A percentile compares a stretch with the other conserved stretches of the same genome.
These are phyloP conservation scores for Vigna nakashimae DNA, from an alignment of 306 rosid genomes.

Conservation along the genomic window DNA sequence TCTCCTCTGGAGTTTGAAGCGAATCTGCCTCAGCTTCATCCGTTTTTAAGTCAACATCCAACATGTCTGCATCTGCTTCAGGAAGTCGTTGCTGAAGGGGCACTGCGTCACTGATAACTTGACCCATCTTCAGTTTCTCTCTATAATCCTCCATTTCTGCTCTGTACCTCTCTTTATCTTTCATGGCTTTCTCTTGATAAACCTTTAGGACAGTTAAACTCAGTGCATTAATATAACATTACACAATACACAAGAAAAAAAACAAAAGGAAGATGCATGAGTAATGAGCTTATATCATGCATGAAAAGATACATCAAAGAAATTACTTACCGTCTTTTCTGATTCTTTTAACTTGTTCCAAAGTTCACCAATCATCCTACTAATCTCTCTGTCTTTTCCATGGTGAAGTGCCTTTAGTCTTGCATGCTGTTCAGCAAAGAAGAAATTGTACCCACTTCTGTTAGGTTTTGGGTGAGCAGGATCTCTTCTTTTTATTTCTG, in stretches of 20 bases:
- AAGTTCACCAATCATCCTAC: conserved; percentile 90
- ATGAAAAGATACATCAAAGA: not conserved
- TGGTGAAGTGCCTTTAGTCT: conserved; percentile 79
- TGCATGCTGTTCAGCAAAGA: conserved; percentile 95
- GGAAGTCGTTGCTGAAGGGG: conserved; percentile 82
- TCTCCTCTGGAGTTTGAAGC: conserved; percentile 56
- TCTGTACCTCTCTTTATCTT: conserved; percentile 85
- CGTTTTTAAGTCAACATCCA: conserved; percentile 52
- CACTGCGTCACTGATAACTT: conserved; percentile 69
- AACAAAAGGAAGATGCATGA: not conserved
- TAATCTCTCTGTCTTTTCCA: conserved; percentile 85
- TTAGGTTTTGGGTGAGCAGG: conserved; percentile 95
- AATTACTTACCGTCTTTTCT: conserved; percentile 66
- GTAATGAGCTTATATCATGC: too few species aligned
- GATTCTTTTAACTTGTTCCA: conserved; percentile 81
- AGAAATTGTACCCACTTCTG: conserved; percentile 94
- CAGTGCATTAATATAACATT: conserved; percentile 1
- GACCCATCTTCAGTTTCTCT: conserved; percentile 62
- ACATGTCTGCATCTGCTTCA: conserved; percentile 45
- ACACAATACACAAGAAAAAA: not conserved
- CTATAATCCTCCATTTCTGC: conserved; percentile 83
- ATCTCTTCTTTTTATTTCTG: conserved; percentile 84
- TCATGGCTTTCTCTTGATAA: conserved; percentile 83
- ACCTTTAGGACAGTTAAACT: conserved; percentile 53
- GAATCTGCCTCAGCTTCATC: conserved; percentile 60